Evolutionary conservation across 805 yeast species (phyloP), one percentile per base, ranked within the genome.

Genomic region (Wickerhamomyces sydowiorum): DNA sequence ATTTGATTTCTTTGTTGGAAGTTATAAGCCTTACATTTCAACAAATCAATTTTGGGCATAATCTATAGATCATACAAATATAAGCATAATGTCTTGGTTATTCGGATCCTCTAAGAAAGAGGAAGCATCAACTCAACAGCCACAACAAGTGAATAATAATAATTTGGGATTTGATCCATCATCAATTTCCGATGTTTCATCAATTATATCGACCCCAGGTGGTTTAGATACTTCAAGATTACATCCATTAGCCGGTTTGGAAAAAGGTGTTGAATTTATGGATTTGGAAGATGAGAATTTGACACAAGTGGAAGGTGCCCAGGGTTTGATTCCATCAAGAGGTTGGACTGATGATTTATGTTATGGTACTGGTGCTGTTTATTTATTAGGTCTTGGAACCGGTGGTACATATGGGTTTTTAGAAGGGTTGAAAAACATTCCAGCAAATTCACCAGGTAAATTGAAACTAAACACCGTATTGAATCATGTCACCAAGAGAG

Each of bases 291-390:
- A 82, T 47, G 96, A 89, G 51, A 73, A 79, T 49, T 68, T 89
- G 47, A 76, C 80, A 37, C 65, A 76, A n/a, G 64, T 86, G 55
- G 95, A 88, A 57, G 96, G 96, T 31, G 78, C 95, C 2, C 88
- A 86, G 59, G 95, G 96, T 44, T 62, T 91, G 45, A 76, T 93
- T 49, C 96, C 99, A 22, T 85, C 95, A n/a, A 82, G 97, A 69
- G 96, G 95, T 54, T 93, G 96, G 95, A 77, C 89, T 14, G 99
- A 93, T 64, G 98, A 93, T 68, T 74, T 93, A 50, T 89, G 97
- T 75, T 93, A 93, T 65, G 99, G 99, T 53, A 85, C 98, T 10
- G 99, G 99, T 65, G 81, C 96, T 7, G 88, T 89, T 40, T 93
- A 93, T 61, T 73, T 93, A 52, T 53, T 85, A 25, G 95, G 96